These are phyloP conservation scores for Hyaloscypha hepaticicola DNA, from an alignment of 495 filamentous ascomycete species.

Conservation along the genomic window DNA sequence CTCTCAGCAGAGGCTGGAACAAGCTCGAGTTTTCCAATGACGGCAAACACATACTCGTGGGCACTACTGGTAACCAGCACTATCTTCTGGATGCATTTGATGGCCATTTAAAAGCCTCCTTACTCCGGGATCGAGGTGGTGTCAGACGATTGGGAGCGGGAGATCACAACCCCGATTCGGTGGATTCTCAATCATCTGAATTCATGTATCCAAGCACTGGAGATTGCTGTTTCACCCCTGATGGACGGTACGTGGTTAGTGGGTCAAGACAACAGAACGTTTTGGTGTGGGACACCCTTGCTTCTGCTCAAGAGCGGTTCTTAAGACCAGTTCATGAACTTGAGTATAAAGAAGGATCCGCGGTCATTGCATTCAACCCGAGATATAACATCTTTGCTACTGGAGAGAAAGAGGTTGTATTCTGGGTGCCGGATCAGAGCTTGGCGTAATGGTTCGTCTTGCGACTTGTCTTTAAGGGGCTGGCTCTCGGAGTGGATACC, in stretches of 20 bases:
- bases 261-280: slow-evolving; percentile 71
- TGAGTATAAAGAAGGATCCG: slow-evolving; percentile 63
- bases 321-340: slow-evolving; percentile 65
- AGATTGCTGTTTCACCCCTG: slow-evolving; percentile 83
- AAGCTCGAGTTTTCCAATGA: slow-evolving; percentile 93
- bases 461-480: not conserved
- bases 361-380: slow-evolving; percentile 84
- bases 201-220: slow-evolving; percentile 54
- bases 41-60: slow-evolving; percentile 79
- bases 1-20: slow-evolving; percentile 65
- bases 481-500: slow-evolving; percentile 2
- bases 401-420: slow-evolving; percentile 81
- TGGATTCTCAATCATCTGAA: slow-evolving; percentile 32
- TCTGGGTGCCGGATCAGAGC: slow-evolving; percentile 84
- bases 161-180: slow-evolving; percentile 35
- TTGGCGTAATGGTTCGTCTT: slow-evolving; percentile 23
- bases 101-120: slow-evolving; percentile 67
- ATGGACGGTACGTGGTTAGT: slow-evolving; percentile 82
- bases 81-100: slow-evolving; percentile 89
- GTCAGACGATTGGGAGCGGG: slow-evolving; percentile 49
- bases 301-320: slow-evolving; percentile 52
- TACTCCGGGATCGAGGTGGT: slow-evolving; percentile 43
- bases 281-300: slow-evolving; percentile 78
- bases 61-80: slow-evolving; percentile 77
- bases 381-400: slow-evolving; percentile 85